A percentile compares a stretch with the other conserved stretches of the same genome.
These are phyloP conservation scores for Yamadazyma atlantica DNA, from an alignment of 1,139 yeast species.

Conservation along the genomic window DNA sequence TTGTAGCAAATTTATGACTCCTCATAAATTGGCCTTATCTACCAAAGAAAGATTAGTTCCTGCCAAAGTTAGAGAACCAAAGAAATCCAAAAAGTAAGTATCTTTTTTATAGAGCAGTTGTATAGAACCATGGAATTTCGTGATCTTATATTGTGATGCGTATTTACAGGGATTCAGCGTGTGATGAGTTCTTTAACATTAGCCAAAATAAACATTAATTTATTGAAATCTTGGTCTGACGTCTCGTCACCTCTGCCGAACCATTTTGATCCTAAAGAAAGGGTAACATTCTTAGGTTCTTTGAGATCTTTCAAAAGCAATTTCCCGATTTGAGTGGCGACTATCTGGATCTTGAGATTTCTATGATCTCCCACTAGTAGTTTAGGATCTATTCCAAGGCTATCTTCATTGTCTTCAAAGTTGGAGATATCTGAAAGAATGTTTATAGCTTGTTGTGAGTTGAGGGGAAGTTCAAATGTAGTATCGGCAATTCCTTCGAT, in stretches of 20 bases:
- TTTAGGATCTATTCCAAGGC: slow-evolving; percentile 36
- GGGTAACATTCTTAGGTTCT: slow-evolving; percentile 33
- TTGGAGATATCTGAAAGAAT: slow-evolving; percentile 17
- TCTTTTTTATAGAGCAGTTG: not conserved
- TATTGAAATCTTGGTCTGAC: slow-evolving; percentile 37
- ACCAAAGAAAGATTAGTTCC: slow-evolving; percentile 69
- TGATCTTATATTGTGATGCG: too few relatives aligned
- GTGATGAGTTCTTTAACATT: slow-evolving; percentile 26
- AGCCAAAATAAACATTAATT: slow-evolving; percentile 39
- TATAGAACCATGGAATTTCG: too few relatives aligned
- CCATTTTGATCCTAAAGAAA: slow-evolving; percentile 45
- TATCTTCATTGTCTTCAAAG: slow-evolving; percentile 16
- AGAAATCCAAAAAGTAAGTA: slow-evolving; percentile 16
- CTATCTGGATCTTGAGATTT: slow-evolving; percentile 40
- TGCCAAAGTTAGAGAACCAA: slow-evolving; percentile 51
- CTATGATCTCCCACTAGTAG: slow-evolving; percentile 41
- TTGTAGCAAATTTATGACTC: slow-evolving; percentile 76
- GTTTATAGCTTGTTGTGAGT: slow-evolving; percentile 32
- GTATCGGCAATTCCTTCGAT: slow-evolving; percentile 43
- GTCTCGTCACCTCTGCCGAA: slow-evolving; percentile 41
- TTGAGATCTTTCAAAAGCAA: slow-evolving; percentile 23
- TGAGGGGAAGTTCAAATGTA: slow-evolving; percentile 40
- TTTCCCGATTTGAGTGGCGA: slow-evolving; percentile 47
- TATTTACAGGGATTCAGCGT: not conserved
- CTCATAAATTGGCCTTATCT: slow-evolving; percentile 80